Conservation (phyloP, 495 filamentous ascomycete species). For the Cercophora samala region DNA sequence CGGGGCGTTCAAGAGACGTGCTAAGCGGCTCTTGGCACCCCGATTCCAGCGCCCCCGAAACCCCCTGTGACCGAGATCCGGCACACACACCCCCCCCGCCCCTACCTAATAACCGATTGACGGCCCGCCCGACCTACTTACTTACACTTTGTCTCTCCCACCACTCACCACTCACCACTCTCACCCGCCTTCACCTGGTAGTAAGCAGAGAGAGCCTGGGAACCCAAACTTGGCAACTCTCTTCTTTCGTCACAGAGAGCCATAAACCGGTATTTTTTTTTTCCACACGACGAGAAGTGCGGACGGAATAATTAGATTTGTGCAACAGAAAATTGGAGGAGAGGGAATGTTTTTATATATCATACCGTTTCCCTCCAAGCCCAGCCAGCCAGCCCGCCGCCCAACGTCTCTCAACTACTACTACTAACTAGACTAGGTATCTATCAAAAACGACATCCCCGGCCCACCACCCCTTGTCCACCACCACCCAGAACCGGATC, state of each 20-base stretch:
- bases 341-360: too few relatives aligned
- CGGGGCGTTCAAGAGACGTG: background rate
- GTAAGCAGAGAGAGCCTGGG: background rate
- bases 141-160: background rate
- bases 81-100: background rate
- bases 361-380: too few relatives aligned
- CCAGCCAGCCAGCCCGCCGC: too few relatives aligned
- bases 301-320: too few relatives aligned
- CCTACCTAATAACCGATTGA: background rate
- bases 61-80: background rate
- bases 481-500: too few relatives aligned
- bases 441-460: too few relatives aligned
- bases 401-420: too few relatives aligned
- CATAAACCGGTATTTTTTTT: background rate
- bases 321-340: too few relatives aligned
- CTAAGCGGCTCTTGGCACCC: constrained; percentile 2
- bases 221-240: background rate
- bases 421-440: too few relatives aligned
- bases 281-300: background rate
- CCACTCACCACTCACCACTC: too few relatives aligned
- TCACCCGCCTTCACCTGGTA: too few relatives aligned
- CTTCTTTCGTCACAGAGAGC: background rate
- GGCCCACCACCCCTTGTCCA: too few relatives aligned
- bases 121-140: background rate
- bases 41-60: constrained; percentile 5